Base-by-base conservation (phyloP, 805 yeast species). In the Lachancea dasiensis region DNA sequence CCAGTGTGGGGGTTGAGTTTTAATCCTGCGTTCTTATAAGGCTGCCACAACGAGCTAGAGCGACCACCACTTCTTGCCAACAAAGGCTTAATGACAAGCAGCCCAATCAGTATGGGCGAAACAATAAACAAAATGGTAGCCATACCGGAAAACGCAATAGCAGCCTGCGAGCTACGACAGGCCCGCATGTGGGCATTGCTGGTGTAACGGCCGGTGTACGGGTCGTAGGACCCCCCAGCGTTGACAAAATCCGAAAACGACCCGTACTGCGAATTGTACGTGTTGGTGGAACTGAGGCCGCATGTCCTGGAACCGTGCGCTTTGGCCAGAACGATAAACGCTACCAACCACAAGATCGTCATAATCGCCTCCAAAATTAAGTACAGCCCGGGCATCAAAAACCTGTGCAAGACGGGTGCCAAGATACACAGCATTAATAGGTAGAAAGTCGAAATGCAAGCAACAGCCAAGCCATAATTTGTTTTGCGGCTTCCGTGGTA, bases 91-190 rank as follows among this genome's bases (percentile, higher is more conserved):
- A 60, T 36, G n/a, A 64, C 60, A 34, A 57, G 56, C 17, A 46
- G 36, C 26, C 48, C 53, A 8, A 63, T 32, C n/a, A 61, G 14
- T 13, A 51, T 22, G 6, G 53, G 25, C 16, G 55, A 44, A 4
- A 61, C 16, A n/a, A 47, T 38, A 30, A 57, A 61, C 29, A 63
- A 36, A 3, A 57, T 33, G 40, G 54, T 58, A 2, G 51, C 34
- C 1, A 61, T 36, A 7, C 59, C 64, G 4, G 60, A 48, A 41
- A 61, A 60, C 2, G 65, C 67, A 36, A 60, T 52, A 3, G 64
- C 45, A 2, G 63, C 55, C 36, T 60, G 52, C 6, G 56, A 47
- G 9, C 61, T 33, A 34, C 46, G 49, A 34, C 67, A 61, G 2
- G 40, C 29, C 10, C 36, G 15, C 10, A 18, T 17, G 60, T 58